Conservation (phyloP, 2,329 filamentous ascomycete genomes). For the Aspergillus ochraceoroseus region DNA sequence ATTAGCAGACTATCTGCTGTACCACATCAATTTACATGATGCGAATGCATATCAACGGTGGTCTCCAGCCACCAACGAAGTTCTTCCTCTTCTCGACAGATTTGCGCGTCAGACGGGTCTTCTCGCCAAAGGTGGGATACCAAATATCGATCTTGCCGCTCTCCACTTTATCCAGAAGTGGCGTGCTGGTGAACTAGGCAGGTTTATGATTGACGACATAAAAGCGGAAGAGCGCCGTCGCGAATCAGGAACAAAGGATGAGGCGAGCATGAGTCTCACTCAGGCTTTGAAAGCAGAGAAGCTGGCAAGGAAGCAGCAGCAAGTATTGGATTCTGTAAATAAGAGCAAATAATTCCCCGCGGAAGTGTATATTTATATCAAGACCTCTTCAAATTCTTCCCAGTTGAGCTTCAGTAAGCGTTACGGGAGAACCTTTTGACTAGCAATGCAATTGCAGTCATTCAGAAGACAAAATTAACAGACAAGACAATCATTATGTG, state of each 20-base stretch:
- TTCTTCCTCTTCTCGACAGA: constrained; percentile 64
- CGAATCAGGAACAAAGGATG: constrained; percentile 28
- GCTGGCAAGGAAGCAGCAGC: constrained; percentile 27
- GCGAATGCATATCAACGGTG: constrained; percentile 60
- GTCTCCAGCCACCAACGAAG: constrained; percentile 73
- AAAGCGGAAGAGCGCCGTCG: constrained; percentile 55
- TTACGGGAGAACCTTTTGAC: background rate
- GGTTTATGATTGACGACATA: constrained; percentile 74
- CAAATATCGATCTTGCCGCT: constrained; percentile 67
- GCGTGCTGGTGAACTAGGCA: constrained; percentile 69
- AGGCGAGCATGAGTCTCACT: constrained; percentile 39
- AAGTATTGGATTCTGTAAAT: constrained; percentile 21
- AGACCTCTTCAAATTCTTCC: background rate
- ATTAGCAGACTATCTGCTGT: constrained; percentile 86
- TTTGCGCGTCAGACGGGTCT: constrained; percentile 72
- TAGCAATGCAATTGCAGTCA: too few relatives aligned
- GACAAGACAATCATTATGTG: constrained; percentile 11
- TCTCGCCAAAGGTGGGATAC: constrained; percentile 65
- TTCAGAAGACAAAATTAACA: constrained; percentile 6
- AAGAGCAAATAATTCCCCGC: constrained; percentile 17
- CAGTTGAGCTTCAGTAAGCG: too few relatives aligned
- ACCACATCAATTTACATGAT: constrained; percentile 67
- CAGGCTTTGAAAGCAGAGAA: constrained; percentile 43
- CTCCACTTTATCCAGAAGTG: constrained; percentile 77
- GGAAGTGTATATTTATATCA: constrained; percentile 3